phyloP scores from a whole-genome alignment of 2,329 filamentous ascomycete genomes.

The Pseudogymnoascus sp. region DNA sequence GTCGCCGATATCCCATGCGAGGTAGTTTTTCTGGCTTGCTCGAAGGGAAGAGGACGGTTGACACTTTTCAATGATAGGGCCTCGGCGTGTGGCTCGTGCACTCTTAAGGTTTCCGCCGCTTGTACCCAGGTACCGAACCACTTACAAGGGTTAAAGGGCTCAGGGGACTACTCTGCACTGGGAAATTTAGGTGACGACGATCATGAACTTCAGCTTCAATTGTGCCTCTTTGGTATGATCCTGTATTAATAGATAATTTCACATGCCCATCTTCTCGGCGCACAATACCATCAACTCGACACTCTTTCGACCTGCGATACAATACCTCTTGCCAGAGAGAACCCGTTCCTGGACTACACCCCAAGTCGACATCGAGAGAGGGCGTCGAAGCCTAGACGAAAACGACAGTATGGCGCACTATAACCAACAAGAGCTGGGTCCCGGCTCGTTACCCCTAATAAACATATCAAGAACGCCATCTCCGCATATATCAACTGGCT shows the following conservation, averaged over 20 bases:
- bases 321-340: constrained; percentile 28
- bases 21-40: constrained; percentile 2
- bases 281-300: constrained; percentile 26
- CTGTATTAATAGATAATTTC: constrained; percentile 9
- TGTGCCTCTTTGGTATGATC: not conserved
- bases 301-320: constrained; percentile 33
- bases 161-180: not conserved
- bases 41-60: not conserved
- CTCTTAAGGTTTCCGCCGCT: constrained; percentile 6
- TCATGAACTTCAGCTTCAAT: not conserved
- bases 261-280: constrained; percentile 24
- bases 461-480: constrained; percentile 38
- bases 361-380: not conserved
- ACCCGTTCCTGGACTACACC: constrained; percentile 9
- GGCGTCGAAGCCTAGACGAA: not conserved
- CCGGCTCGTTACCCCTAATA: constrained; percentile 35
- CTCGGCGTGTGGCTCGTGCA: constrained; percentile 1
- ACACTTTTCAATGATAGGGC: constrained; percentile 1
- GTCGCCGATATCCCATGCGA: constrained; percentile 4
- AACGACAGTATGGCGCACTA: constrained; percentile 12
- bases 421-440: constrained; percentile 20
- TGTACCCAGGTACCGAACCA: constrained; percentile 4
- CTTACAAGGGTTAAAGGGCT: constrained; percentile 7
- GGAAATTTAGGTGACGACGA: constrained; percentile 8
- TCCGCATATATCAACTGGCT: constrained; percentile 37